phyloP scores from a whole-genome alignment of 139 green algal species.

The Axilococcus clingmanii region DNA sequence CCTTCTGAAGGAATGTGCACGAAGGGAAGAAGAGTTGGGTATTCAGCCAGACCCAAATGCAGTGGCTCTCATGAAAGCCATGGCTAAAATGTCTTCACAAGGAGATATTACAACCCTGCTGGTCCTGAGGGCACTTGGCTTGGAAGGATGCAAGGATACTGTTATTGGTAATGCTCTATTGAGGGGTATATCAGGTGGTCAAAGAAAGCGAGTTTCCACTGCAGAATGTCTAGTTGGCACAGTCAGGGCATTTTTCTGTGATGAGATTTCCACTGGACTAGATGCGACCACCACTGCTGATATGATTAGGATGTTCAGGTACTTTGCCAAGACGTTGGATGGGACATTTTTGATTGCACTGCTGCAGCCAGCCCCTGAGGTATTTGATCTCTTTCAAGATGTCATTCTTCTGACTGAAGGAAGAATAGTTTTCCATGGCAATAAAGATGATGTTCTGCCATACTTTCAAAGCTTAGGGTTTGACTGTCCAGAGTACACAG shows the following conservation, averaged over 20 bases:
- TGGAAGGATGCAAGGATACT: constrained; percentile 9
- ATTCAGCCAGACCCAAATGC: constrained; percentile 29
- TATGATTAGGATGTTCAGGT: constrained; percentile 35
- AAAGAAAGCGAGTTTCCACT: constrained; percentile 17
- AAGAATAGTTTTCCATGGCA: constrained; percentile 39
- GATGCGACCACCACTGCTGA: constrained; percentile 37
- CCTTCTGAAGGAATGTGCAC: constrained; percentile 12
- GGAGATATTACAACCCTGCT: constrained; percentile 20
- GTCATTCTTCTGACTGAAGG: constrained; percentile 31
- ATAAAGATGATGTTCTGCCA: constrained; percentile 19
- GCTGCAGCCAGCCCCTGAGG: constrained; percentile 37
- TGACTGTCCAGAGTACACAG: constrained; percentile 38
- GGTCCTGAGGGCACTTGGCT: constrained; percentile 7
- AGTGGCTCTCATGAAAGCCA: constrained; percentile 20
- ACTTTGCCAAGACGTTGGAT: constrained; percentile 51
- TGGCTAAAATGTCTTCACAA: background rate
- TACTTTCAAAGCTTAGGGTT: constrained; percentile 54
- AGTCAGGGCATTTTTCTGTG: constrained; percentile 54
- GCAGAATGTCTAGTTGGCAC: constrained; percentile 39
- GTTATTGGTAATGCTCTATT: constrained; percentile 6
- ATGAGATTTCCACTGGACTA: constrained; percentile 22
- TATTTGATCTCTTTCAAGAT: constrained; percentile 38
- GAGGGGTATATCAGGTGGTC: constrained; percentile 4
- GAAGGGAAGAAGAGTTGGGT: constrained; percentile 18
- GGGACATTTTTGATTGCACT: constrained; percentile 52